A percentile compares a stretch with the other conserved stretches of the same genome.
These are phyloP conservation scores for Paramyrothecium roridum DNA, from an alignment of 2,329 filamentous ascomycete genomes.

Conservation along the genomic window DNA sequence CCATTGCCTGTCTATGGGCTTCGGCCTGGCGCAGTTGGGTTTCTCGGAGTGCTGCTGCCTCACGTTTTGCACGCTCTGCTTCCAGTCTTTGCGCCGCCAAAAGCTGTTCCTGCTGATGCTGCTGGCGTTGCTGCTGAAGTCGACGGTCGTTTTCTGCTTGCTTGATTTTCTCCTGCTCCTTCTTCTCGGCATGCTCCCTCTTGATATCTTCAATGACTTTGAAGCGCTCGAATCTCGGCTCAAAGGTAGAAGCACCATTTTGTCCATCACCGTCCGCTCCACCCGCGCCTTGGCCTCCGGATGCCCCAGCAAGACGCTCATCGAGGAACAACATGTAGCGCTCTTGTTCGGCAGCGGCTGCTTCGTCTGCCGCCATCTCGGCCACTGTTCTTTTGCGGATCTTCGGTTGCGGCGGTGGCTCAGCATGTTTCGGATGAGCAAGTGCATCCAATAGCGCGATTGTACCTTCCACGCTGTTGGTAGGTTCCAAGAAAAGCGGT, in stretches of 20 bases:
- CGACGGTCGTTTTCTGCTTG: conserved; percentile 58
- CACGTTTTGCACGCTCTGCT: conserved; percentile 37
- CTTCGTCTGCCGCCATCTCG: conserved; percentile 93
- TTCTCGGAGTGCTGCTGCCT: conserved; percentile 29
- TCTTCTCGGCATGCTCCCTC: conserved; percentile 71
- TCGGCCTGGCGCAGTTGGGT: conserved; percentile 32
- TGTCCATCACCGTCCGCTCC: conserved; percentile 71
- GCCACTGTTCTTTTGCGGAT: conserved; percentile 89
- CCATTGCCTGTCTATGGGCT: conserved; percentile 29
- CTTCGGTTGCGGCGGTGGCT: conserved; percentile 78
- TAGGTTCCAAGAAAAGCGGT: conserved; percentile 75
- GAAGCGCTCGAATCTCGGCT: conserved; percentile 85
- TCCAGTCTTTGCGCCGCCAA: conserved; percentile 44
- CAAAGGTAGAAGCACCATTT: conserved; percentile 69
- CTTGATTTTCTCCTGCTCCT: conserved; percentile 70
- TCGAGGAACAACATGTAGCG: conserved; percentile 91
- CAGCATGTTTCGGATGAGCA: conserved; percentile 73
- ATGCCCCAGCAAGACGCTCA: conserved; percentile 65
- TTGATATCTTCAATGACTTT: conserved; percentile 88
- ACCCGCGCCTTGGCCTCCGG: conserved; percentile 53
- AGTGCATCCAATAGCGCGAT: conserved; percentile 69
- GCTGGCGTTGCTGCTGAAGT: conserved; percentile 42
- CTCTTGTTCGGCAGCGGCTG: conserved; percentile 82
- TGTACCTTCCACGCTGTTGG: conserved; percentile 64
- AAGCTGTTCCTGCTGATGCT: conserved; percentile 39